Evolutionary conservation across 1,139 yeast species (phyloP).

Genomic region (Yamadazyma aaseri): DNA sequence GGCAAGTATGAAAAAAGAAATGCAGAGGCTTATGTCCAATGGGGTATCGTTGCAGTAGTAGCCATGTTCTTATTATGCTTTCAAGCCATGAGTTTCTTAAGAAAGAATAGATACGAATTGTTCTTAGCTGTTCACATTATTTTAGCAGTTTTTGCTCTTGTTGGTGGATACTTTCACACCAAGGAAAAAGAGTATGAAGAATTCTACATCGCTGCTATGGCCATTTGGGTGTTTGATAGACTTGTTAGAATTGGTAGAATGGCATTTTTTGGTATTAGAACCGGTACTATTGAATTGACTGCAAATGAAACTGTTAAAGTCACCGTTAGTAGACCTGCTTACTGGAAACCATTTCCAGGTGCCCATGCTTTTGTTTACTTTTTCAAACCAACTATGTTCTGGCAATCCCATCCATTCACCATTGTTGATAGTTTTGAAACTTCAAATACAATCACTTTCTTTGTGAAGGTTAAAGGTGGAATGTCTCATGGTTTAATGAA

Average conservation of each 20-base stretch:
- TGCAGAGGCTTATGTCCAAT: constrained; percentile 22
- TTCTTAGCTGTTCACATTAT: constrained; percentile 60
- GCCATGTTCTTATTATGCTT: constrained; percentile 39
- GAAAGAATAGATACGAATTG: constrained; percentile 60
- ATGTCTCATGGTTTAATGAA: constrained; percentile 39
- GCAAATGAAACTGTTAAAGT: constrained; percentile 48
- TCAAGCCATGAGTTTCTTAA: constrained; percentile 48
- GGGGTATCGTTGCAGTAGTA: constrained; percentile 55
- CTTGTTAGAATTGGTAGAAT: constrained; percentile 49
- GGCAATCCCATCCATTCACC: constrained; percentile 62
- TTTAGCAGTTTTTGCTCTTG: constrained; percentile 54
- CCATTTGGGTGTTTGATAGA: constrained; percentile 66
- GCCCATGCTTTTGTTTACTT: constrained; percentile 40
- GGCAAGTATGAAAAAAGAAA: constrained; percentile 31
- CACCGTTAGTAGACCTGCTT: constrained; percentile 30
- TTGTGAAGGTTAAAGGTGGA: constrained; percentile 45
- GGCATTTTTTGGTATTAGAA: constrained; percentile 44
- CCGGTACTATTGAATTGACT: constrained; percentile 47
- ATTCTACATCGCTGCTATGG: constrained; percentile 54
- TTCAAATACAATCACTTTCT: constrained; percentile 30
- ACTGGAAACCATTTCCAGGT: constrained; percentile 42
- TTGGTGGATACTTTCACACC: constrained; percentile 62
- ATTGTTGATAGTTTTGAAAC: constrained; percentile 38
- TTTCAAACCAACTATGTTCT: constrained; percentile 41
- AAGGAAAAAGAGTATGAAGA: constrained; percentile 41